phyloP scores from a whole-genome alignment of 805 yeast genomes.

The Monosporozyma solicola region DNA sequence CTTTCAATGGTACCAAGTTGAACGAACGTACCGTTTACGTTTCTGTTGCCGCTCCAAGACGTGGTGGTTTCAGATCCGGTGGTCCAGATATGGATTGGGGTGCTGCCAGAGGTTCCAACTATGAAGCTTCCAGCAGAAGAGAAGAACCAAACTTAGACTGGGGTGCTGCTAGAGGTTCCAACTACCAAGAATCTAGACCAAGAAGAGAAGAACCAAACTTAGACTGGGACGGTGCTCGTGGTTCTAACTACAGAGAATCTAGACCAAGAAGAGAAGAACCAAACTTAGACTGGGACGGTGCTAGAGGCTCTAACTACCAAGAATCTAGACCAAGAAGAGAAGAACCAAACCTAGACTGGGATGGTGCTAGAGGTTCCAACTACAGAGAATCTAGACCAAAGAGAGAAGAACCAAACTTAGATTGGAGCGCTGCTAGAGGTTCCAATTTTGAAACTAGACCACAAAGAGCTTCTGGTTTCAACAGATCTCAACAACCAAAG shows the following conservation, averaged over 20 bases:
- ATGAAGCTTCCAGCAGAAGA: constrained; percentile 22
- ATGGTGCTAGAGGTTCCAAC: constrained; percentile 30
- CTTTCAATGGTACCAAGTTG: constrained; percentile 58
- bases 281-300: constrained; percentile 37
- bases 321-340: constrained; percentile 27
- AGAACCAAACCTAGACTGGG: constrained; percentile 41
- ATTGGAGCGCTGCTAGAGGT: constrained; percentile 46
- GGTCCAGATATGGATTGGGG: constrained; percentile 44
- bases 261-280: constrained; percentile 31
- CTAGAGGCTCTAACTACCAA: constrained; percentile 39
- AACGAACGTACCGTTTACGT: constrained; percentile 63
- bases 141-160: constrained; percentile 35
- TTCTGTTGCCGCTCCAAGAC: constrained; percentile 71
- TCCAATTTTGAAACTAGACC: constrained; percentile 29
- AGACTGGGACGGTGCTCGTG: constrained; percentile 43
- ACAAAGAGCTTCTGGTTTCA: constrained; percentile 20
- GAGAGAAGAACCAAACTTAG: constrained; percentile 33
- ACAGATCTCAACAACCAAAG: constrained; percentile 18
- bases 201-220: constrained; percentile 32
- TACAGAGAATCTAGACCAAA: constrained; percentile 18
- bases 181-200: constrained; percentile 19
- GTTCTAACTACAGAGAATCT: constrained; percentile 29
- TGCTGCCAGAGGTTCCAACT: constrained; percentile 30
- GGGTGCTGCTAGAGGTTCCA: constrained; percentile 35
- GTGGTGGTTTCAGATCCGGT: constrained; percentile 34